Evolutionary conservation across 495 filamentous ascomycete genomes (phyloP).

Genomic region (Glarea lozoyensis): DNA sequence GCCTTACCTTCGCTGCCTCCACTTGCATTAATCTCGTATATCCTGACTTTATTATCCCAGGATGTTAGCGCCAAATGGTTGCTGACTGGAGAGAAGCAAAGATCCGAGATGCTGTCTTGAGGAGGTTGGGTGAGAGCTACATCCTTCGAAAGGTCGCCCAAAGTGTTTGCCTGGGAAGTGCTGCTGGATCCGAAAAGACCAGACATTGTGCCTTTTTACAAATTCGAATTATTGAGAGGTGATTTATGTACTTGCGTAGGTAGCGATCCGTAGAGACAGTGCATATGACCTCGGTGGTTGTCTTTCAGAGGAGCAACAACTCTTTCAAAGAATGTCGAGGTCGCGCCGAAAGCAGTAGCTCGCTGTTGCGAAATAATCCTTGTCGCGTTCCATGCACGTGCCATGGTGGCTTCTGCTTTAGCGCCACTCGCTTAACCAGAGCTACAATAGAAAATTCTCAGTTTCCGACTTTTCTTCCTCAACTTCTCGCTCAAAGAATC

Average conservation of each 20-base stretch:
- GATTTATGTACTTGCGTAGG: neutral
- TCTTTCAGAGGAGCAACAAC: neutral
- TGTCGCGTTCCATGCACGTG: too few relatives aligned
- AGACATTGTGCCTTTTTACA: slow-evolving; percentile 43
- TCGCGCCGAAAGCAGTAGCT: slow-evolving; percentile 2
- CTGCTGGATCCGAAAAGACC: slow-evolving; percentile 56
- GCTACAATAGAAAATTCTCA: too few relatives aligned
- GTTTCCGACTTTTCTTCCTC: slow-evolving; percentile 29
- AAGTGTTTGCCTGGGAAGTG: slow-evolving; percentile 50
- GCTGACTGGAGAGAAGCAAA: slow-evolving; percentile 68
- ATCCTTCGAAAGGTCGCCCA: slow-evolving; percentile 87
- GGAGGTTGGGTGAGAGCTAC: slow-evolving; percentile 67
- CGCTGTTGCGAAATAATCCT: too few relatives aligned
- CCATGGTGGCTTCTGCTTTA: too few relatives aligned
- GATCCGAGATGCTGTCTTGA: slow-evolving; percentile 76
- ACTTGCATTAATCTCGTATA: slow-evolving; percentile 73
- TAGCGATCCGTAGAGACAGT: too few relatives aligned
- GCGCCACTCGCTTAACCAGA: too few relatives aligned
- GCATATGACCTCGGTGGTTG: too few relatives aligned
- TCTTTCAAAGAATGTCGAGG: slow-evolving; percentile 4
- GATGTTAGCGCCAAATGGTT: slow-evolving; percentile 79
- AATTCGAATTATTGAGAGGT: neutral
- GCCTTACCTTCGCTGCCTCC: slow-evolving; percentile 70
- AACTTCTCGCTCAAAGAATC: slow-evolving; percentile 97
- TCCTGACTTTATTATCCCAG: slow-evolving; percentile 91